phyloP scores from a whole-genome alignment of 225 moss, liverwort and hornwort genomes.

The Sphagnum contortum region DNA sequence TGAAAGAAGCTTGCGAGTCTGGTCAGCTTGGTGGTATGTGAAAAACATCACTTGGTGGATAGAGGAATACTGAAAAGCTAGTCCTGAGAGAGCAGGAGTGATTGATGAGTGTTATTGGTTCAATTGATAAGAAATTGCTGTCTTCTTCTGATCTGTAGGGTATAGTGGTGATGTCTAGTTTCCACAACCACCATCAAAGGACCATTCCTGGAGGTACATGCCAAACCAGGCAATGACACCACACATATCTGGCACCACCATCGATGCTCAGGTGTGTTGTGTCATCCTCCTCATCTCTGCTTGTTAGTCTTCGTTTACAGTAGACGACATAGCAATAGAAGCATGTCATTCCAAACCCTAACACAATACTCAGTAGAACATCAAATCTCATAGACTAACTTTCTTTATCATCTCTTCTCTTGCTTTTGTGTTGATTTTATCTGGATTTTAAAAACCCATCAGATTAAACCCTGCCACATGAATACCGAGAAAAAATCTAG shows the following conservation, averaged over 20 bases:
- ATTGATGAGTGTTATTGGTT: background rate
- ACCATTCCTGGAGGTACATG: constrained; percentile 26
- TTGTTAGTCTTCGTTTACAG: no score
- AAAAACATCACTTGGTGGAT: background rate
- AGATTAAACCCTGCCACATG: no score
- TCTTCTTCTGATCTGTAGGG: constrained; percentile 1
- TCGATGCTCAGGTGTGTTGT: constrained; percentile 19
- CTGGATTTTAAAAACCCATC: no score
- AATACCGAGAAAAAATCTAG: no score
- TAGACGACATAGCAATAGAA: no score
- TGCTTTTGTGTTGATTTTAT: no score
- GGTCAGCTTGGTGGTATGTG: constrained; percentile 28
- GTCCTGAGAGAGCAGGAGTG: background rate
- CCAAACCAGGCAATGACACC: constrained; percentile 33
- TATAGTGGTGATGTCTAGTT: constrained; percentile 25
- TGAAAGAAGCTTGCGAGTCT: constrained; percentile 33
- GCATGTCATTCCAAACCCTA: no score
- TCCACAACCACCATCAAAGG: constrained; percentile 20
- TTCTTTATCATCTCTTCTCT: no score
- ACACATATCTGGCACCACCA: constrained; percentile 24
- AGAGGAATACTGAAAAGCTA: background rate
- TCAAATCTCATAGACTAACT: no score
- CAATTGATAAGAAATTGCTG: no score
- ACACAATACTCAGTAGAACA: no score
- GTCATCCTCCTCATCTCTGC: no score